Evolutionary conservation across 179 eudicot genomes (phyloP).

Genomic region (Drosera spatulata): DNA sequence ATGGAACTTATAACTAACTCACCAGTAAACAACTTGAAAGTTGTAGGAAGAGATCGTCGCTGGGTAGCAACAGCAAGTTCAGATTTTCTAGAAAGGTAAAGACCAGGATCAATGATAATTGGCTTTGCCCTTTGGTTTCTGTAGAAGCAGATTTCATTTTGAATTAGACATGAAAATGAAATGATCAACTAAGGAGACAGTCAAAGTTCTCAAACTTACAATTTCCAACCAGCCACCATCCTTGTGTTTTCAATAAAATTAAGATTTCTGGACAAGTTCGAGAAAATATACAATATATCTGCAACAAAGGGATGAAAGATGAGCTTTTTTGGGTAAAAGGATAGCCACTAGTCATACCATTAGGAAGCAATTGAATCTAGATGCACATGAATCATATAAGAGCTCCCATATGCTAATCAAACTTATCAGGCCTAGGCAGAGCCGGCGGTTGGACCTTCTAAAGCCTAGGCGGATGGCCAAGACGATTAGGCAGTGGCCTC

Average conservation of each 20-base stretch:
- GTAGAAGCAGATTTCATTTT: not conserved
- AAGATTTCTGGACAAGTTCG: conserved; percentile 48
- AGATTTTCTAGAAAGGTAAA: conserved; percentile 50
- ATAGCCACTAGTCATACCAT: too few species aligned
- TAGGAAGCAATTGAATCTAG: too few species aligned
- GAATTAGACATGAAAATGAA: too few species aligned
- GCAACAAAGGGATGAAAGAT: too few species aligned
- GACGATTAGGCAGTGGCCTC: too few species aligned
- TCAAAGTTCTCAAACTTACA: conserved; percentile 46
- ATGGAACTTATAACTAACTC: conserved; percentile 10
- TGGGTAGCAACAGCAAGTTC: conserved; percentile 52
- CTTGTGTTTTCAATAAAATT: conserved; percentile 87
- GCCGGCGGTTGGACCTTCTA: too few species aligned
- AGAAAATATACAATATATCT: conserved; percentile 75
- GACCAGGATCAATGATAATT: conserved; percentile 79
- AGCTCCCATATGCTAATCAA: too few species aligned
- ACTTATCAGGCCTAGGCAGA: too few species aligned
- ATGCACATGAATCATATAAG: too few species aligned
- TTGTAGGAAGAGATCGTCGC: conserved; percentile 56
- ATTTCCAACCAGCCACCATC: conserved; percentile 86
- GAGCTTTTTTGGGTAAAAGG: too few species aligned
- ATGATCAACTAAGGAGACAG: not conserved
- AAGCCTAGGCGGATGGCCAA: too few species aligned
- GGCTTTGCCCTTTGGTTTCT: conserved; percentile 36
- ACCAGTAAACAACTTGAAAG: conserved; percentile 90